Percentiles rank a stretch among this genome's conserved stretches.
phyloP scores from a whole-genome alignment of 2,329 filamentous ascomycete species.

The Magnaporthales sp. region DNA sequence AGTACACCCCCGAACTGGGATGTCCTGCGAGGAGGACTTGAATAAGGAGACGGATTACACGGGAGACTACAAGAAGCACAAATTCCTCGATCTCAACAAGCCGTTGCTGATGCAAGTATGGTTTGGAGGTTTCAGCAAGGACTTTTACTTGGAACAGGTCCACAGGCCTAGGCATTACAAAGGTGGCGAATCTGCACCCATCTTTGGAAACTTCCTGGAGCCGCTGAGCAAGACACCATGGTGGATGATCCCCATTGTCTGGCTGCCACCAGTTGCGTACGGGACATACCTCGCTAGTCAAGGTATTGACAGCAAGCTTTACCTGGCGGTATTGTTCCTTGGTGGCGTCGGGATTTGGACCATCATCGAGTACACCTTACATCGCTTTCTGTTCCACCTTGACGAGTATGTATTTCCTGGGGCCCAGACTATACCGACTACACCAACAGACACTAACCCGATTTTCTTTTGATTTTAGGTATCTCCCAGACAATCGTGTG shows the following conservation, averaged over 20 bases:
- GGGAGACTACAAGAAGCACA: constrained; percentile 78
- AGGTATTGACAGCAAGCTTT: constrained; percentile 43
- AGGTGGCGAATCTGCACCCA: constrained; percentile 80
- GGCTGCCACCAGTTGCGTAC: constrained; percentile 74
- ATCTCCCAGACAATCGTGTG: constrained; percentile 85
- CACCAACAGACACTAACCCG: neutral
- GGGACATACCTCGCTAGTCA: constrained; percentile 57
- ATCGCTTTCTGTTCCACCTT: constrained; percentile 88
- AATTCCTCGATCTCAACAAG: constrained; percentile 82
- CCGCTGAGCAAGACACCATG: constrained; percentile 92
- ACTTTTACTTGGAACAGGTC: constrained; percentile 96
- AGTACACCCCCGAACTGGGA: constrained; percentile 64
- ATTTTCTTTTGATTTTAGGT: constrained; percentile 37
- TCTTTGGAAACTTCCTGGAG: constrained; percentile 98
- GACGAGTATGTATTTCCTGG: constrained; percentile 60
- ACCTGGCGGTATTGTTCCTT: constrained; percentile 50
- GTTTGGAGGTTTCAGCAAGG: constrained; percentile 78
- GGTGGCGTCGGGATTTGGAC: constrained; percentile 80
- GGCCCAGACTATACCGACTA: neutral
- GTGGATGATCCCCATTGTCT: constrained; percentile 79
- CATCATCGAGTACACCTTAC: constrained; percentile 78
- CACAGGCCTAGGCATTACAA: constrained; percentile 94
- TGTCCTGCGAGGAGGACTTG: constrained; percentile 83
- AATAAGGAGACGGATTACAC: constrained; percentile 71
- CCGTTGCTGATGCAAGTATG: constrained; percentile 85